These are phyloP conservation scores for Xylariaceae sp. DNA, from an alignment of 2,329 filamentous ascomycete genomes.

Conservation along the genomic window DNA sequence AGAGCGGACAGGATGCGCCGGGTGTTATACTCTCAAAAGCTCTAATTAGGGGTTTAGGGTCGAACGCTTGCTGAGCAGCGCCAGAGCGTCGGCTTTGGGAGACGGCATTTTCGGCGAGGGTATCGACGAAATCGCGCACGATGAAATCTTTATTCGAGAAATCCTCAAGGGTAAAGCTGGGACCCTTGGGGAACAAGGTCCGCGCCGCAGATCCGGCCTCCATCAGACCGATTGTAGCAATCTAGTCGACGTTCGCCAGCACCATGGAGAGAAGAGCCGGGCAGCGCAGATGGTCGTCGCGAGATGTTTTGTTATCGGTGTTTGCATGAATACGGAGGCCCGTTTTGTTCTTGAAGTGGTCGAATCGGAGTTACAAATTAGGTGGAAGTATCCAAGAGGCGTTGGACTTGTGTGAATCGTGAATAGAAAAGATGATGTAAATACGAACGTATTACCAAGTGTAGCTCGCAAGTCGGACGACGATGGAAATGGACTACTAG, in stretches of 20 bases:
- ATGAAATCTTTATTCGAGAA: conserved; percentile 91
- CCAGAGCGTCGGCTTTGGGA: conserved; percentile 75
- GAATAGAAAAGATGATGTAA: not conserved
- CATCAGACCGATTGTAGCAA: conserved; percentile 31
- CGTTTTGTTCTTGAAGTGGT: not conserved
- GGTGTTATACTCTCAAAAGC: conserved; percentile 69
- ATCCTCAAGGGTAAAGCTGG: conserved; percentile 81
- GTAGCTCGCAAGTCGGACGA: too few relatives aligned
- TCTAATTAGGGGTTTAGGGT: conserved; percentile 93
- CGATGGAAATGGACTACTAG: too few relatives aligned
- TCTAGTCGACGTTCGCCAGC: conserved; percentile 16
- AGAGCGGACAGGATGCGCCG: conserved; percentile 1
- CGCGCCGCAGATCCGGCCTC: conserved; percentile 48
- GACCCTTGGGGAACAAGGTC: conserved; percentile 69
- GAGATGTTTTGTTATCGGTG: not conserved
- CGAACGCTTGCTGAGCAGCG: conserved; percentile 62
- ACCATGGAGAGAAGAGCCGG: conserved; percentile 20
- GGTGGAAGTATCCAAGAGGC: not conserved
- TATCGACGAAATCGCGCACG: conserved; percentile 94
- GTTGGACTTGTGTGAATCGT: not conserved
- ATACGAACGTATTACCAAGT: not conserved
- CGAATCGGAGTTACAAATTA: not conserved
- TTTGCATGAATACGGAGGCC: not conserved
- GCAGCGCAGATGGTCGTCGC: not conserved
- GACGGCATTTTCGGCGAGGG: conserved; percentile 77